These are phyloP conservation scores for Ophiostoma ips DNA, from an alignment of 2,329 filamentous ascomycete genomes.

Conservation along the genomic window DNA sequence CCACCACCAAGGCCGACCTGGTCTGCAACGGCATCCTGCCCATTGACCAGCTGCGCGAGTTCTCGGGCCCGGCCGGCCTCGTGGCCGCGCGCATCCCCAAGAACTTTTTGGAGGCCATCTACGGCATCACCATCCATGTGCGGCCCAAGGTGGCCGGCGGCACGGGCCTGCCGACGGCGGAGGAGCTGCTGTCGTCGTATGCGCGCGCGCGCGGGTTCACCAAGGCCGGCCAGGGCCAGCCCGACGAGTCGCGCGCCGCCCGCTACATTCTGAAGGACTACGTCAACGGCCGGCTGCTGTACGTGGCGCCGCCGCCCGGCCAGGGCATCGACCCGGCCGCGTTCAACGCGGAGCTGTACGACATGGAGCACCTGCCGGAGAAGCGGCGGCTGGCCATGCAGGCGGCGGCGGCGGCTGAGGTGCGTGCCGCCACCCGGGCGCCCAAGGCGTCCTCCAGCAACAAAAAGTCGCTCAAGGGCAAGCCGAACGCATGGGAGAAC, in stretches of 20 bases:
- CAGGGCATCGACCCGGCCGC: constrained; percentile 46
- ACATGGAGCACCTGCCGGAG: constrained; percentile 64
- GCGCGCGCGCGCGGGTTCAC: constrained; percentile 81
- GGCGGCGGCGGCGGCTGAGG: constrained; percentile 22
- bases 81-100: constrained; percentile 78
- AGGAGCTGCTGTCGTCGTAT: constrained; percentile 75
- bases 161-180: constrained; percentile 69
- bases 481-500: neutral
- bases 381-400: constrained; percentile 59
- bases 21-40: constrained; percentile 91
- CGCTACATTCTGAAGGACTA: constrained; percentile 91
- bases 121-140: constrained; percentile 78
- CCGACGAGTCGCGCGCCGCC: constrained; percentile 84
- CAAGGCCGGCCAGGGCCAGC: constrained; percentile 76
- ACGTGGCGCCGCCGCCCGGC: constrained; percentile 74
- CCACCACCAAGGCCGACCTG: constrained; percentile 87
- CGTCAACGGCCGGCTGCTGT: constrained; percentile 88
- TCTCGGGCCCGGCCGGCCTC: constrained; percentile 70
- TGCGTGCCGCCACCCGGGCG: neutral
- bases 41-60: constrained; percentile 92
- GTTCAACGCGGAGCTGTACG: constrained; percentile 87
- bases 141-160: constrained; percentile 83
- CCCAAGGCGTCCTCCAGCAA: neutral
- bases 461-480: neutral
- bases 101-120: constrained; percentile 78